Conservation (phyloP, 2,329 filamentous ascomycete species). For the Aspergillus ustus region DNA sequence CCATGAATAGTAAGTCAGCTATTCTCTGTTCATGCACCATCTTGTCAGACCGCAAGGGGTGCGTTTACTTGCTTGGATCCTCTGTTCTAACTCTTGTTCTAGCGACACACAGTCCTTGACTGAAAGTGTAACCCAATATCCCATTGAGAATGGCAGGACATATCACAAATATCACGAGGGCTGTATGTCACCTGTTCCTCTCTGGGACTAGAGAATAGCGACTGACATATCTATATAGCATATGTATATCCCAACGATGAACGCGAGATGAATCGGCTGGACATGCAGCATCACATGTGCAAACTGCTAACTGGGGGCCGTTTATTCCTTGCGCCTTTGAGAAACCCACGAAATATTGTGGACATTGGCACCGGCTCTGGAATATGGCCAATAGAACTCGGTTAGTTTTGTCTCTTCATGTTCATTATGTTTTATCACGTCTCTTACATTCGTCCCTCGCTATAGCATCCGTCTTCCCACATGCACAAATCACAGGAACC, state of each 20-base stretch:
- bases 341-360: conserved; percentile 54
- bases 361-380: conserved; percentile 67
- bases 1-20: conserved; percentile 32
- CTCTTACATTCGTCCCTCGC: conserved; percentile 11
- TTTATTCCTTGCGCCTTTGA: conserved; percentile 54
- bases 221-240: conserved; percentile 32
- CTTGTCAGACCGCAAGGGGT: background rate
- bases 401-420: conserved; percentile 33
- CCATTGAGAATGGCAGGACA: conserved; percentile 47
- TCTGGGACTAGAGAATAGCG: background rate
- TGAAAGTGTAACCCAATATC: conserved; percentile 49
- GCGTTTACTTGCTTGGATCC: background rate
- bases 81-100: conserved; percentile 5
- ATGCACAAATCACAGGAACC: conserved; percentile 63
- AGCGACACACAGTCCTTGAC: conserved; percentile 49
- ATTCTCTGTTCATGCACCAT: background rate
- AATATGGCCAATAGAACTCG: conserved; percentile 72
- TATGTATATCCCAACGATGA: conserved; percentile 59
- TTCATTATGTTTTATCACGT: conserved; percentile 18
- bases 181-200: conserved; percentile 33
- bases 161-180: conserved; percentile 53
- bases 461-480: conserved; percentile 55
- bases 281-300: conserved; percentile 61
- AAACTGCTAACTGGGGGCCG: conserved; percentile 51
- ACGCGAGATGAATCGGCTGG: conserved; percentile 59